Conservation (phyloP, 202 grass and related monocot species). For the Sporobolus alterniflorus region DNA sequence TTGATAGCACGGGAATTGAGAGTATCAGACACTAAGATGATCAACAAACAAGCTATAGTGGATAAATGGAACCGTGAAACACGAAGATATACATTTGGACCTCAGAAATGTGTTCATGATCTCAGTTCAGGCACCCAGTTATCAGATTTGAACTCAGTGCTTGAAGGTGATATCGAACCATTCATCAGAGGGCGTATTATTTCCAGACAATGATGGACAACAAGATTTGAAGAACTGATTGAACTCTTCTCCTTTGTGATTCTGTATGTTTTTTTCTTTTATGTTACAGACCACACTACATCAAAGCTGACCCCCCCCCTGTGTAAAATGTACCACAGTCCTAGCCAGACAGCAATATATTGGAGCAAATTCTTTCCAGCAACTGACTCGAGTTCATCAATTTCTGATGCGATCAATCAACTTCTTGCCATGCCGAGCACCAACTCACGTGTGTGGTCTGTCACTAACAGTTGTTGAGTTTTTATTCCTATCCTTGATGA, state of each 20-base stretch:
- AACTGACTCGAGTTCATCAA: no score
- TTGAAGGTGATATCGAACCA: constrained; percentile 74
- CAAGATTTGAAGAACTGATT: not conserved
- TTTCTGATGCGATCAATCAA: no score
- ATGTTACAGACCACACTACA: constrained; percentile 23
- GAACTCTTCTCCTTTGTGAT: not conserved
- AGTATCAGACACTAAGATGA: constrained; percentile 36
- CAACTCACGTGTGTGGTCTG: no score
- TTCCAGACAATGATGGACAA: constrained; percentile 49
- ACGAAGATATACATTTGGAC: constrained; percentile 72
- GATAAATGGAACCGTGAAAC: constrained; percentile 47
- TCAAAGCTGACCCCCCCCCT: constrained; percentile 7
- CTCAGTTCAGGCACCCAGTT: constrained; percentile 77
- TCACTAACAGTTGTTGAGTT: no score
- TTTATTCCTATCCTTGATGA: no score
- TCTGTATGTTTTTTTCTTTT: constrained; percentile 30
- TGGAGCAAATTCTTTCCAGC: no score
- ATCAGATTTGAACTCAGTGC: constrained; percentile 66
- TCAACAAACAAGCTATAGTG: constrained; percentile 45
- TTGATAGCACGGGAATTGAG: constrained; percentile 54
- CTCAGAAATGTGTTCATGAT: constrained; percentile 76
- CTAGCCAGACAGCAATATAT: constrained; percentile 34
- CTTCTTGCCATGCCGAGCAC: no score
- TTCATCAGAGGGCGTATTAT: constrained; percentile 72
- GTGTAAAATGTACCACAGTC: constrained; percentile 41